Evolutionary conservation across 805 yeast genomes (phyloP).

Genomic region (Nakazawaea laoshanensis): DNA sequence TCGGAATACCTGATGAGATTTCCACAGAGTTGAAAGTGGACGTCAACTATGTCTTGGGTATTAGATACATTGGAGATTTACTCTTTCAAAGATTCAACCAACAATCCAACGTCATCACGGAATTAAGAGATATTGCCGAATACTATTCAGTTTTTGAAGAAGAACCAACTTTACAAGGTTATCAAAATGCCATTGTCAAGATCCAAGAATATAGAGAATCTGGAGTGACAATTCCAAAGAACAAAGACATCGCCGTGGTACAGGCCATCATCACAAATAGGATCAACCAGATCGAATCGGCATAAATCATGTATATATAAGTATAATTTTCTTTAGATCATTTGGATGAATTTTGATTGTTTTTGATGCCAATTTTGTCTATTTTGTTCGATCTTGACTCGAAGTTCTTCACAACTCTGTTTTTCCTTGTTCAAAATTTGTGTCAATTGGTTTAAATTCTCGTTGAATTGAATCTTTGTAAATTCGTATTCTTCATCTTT

Average conservation of each 20-base stretch:
- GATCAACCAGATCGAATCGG: slow-evolving; percentile 15
- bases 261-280: slow-evolving; percentile 25
- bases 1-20: slow-evolving; percentile 71
- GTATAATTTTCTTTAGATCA: neutral
- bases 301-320: neutral
- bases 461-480: slow-evolving; percentile 7
- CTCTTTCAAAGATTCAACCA: slow-evolving; percentile 45
- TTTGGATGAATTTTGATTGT: neutral
- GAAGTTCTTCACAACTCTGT: slow-evolving; percentile 8
- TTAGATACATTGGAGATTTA: slow-evolving; percentile 59
- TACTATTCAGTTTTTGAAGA: slow-evolving; percentile 26
- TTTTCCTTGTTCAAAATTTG: slow-evolving; percentile 8
- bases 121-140: slow-evolving; percentile 29
- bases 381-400: slow-evolving; percentile 8
- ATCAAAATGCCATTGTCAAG: slow-evolving; percentile 23
- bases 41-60: slow-evolving; percentile 54
- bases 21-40: slow-evolving; percentile 53
- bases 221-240: slow-evolving; percentile 22
- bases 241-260: slow-evolving; percentile 25
- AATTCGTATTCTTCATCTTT: slow-evolving; percentile 5
- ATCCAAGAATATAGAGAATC: slow-evolving; percentile 25
- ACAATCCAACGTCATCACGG: slow-evolving; percentile 30
- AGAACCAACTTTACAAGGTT: slow-evolving; percentile 25
- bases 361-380: slow-evolving; percentile 3
- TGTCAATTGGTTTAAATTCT: slow-evolving; percentile 7